These are phyloP conservation scores for Venturia oleaginea DNA, from an alignment of 2,329 filamentous ascomycete species.

Conservation along the genomic window DNA sequence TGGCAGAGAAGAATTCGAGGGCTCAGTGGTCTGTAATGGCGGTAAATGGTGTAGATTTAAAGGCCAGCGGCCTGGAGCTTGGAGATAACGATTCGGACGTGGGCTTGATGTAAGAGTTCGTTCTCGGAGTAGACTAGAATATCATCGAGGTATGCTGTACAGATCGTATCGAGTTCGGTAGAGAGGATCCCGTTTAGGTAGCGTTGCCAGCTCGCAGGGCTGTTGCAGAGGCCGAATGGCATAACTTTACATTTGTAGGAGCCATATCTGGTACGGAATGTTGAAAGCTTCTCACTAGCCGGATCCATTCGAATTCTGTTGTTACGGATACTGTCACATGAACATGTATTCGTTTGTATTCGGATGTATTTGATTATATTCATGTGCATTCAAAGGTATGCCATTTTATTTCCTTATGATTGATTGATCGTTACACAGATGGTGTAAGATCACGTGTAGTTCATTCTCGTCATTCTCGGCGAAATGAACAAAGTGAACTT, in stretches of 20 bases:
- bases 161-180: constrained; percentile 19
- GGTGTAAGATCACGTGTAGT: too few relatives aligned
- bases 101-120: background rate
- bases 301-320: constrained; percentile 16
- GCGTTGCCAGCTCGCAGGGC: background rate
- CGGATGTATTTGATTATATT: too few relatives aligned
- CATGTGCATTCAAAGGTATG: too few relatives aligned
- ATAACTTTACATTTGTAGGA: background rate
- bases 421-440: too few relatives aligned
- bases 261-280: background rate
- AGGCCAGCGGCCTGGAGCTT: constrained; percentile 13
- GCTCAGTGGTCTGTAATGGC: constrained; percentile 24
- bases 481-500: too few relatives aligned
- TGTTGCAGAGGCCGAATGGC: too few relatives aligned
- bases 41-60: constrained; percentile 13
- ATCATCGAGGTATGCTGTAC: constrained; percentile 19
- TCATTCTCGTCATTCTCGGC: too few relatives aligned
- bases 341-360: too few relatives aligned
- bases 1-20: constrained; percentile 22
- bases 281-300: background rate
- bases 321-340: too few relatives aligned
- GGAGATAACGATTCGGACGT: constrained; percentile 12
- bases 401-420: too few relatives aligned
- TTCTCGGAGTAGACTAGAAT: constrained; percentile 19
- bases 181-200: constrained; percentile 15